Evolutionary conservation across 805 yeast species (phyloP).

Genomic region (Ogataea philodendri): DNA sequence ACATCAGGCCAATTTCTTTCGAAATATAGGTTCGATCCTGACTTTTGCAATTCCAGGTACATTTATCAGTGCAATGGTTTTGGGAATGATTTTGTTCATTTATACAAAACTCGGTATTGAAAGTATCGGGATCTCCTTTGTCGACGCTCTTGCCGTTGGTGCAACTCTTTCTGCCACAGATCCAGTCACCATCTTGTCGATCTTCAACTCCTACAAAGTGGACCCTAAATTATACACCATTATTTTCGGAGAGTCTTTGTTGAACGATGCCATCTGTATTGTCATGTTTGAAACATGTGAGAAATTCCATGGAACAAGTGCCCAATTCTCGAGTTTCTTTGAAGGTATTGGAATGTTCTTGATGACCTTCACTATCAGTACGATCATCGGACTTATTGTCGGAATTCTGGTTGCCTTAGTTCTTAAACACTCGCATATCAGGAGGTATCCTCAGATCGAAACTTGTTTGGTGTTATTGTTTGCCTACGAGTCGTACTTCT

Average conservation of each 20-base stretch:
- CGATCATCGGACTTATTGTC: constrained; percentile 82
- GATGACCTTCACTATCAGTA: constrained; percentile 88
- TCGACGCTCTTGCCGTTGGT: constrained; percentile 96
- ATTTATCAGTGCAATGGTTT: constrained; percentile 82
- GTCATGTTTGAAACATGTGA: constrained; percentile 99
- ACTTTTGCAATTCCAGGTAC: constrained; percentile 98
- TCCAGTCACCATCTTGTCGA: constrained; percentile 94
- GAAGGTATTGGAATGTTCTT: constrained; percentile 92
- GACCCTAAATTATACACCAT: constrained; percentile 97
- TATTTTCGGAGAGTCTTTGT: constrained; percentile 91
- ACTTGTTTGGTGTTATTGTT: constrained; percentile 86
- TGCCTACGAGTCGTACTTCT: constrained; percentile 95
- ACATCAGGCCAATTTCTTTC: constrained; percentile 92
- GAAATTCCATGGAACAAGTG: constrained; percentile 85
- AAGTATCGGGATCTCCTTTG: constrained; percentile 82
- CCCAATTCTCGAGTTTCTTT: constrained; percentile 72
- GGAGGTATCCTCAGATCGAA: constrained; percentile 96
- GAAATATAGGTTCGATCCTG: constrained; percentile 85
- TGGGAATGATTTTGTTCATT: constrained; percentile 81
- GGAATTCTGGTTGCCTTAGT: constrained; percentile 89
- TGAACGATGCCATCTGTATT: constrained; percentile 96
- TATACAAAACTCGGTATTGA: constrained; percentile 94
- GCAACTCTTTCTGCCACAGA: constrained; percentile 98
- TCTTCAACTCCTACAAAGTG: constrained; percentile 95
- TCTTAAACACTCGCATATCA: constrained; percentile 85